phyloP scores from a whole-genome alignment of 169 alveolate genomes.

The Cryptosporidium bovis region DNA sequence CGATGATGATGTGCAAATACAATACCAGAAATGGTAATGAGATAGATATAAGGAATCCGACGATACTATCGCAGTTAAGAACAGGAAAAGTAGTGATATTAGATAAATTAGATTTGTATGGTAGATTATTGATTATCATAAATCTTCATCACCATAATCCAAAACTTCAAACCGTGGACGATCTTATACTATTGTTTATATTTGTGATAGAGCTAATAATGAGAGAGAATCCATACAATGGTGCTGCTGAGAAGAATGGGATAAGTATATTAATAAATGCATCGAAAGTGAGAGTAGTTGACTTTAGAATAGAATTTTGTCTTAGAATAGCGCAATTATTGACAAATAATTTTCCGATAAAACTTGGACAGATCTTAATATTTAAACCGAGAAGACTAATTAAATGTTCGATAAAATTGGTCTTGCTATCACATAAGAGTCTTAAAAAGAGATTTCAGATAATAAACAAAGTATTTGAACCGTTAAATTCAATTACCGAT shows the following conservation, averaged over 20 bases:
- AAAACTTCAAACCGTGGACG: constrained; percentile 44
- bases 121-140: constrained; percentile 46
- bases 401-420: constrained; percentile 34
- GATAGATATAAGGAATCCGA: constrained; percentile 46
- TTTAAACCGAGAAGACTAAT: constrained; percentile 44
- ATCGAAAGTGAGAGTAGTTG: constrained; percentile 27
- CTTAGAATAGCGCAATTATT: constrained; percentile 25
- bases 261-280: constrained; percentile 41
- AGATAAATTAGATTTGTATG: constrained; percentile 69
- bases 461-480: constrained; percentile 57
- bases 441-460: constrained; percentile 57
- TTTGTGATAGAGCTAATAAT: constrained; percentile 62
- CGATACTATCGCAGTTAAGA: constrained; percentile 51
- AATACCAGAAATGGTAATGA: constrained; percentile 53
- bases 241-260: constrained; percentile 68
- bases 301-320: constrained; percentile 45
- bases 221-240: constrained; percentile 39
- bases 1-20: constrained; percentile 46
- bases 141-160: constrained; percentile 59
- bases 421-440: constrained; percentile 6
- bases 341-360: constrained; percentile 40
- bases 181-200: constrained; percentile 41
- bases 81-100: constrained; percentile 51
- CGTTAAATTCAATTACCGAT: constrained; percentile 57
- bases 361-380: constrained; percentile 50